Percentiles rank a stretch among this genome's conserved stretches.
phyloP scores from a whole-genome alignment of 768 basidiomycete species.

The Agrocybe chaxingu region DNA sequence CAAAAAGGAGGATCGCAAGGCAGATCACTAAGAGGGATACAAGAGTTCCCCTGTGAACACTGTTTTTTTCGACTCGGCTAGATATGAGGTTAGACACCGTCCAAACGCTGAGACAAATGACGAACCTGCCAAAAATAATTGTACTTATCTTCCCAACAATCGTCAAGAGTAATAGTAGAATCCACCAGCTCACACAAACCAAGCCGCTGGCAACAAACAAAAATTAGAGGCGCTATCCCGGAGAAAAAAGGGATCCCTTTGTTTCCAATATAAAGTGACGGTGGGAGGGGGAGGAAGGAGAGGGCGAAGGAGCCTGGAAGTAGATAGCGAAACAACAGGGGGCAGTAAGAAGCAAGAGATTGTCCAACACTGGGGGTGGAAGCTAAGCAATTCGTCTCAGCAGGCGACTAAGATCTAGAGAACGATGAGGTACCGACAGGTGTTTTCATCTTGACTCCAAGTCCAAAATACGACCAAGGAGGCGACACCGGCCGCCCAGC shows the following conservation, averaged over 20 bases:
- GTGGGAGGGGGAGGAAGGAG: conserved; percentile 56
- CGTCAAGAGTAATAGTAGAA: conserved; percentile 48
- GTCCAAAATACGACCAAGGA: conserved; percentile 52
- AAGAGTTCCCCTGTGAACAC: conserved; percentile 45
- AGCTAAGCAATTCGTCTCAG: conserved; percentile 22
- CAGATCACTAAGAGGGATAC: conserved; percentile 61
- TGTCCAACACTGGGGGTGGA: conserved; percentile 44
- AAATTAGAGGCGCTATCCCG: conserved; percentile 51
- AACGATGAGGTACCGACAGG: conserved; percentile 18
- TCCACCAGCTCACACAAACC: conserved; percentile 58
- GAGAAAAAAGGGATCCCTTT: conserved; percentile 45
- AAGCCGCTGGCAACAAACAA: conserved; percentile 62
- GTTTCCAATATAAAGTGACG: conserved; percentile 58
- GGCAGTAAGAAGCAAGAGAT: conserved; percentile 45
- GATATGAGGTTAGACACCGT: conserved; percentile 1
- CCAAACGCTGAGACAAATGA: conserved; percentile 2
- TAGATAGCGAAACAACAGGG: conserved; percentile 35
- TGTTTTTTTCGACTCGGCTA: conserved; percentile 31
- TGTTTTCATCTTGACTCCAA: conserved; percentile 37
- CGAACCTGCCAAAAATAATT: conserved; percentile 34
- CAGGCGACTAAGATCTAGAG: not conserved
- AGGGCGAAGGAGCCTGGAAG: conserved; percentile 39
- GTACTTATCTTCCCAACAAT: conserved; percentile 32
- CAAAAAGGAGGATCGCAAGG: conserved; percentile 62
- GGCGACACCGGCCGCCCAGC: conserved; percentile 75